phyloP scores from a whole-genome alignment of 148 eudicot species.

The Polygonum maritimum region DNA sequence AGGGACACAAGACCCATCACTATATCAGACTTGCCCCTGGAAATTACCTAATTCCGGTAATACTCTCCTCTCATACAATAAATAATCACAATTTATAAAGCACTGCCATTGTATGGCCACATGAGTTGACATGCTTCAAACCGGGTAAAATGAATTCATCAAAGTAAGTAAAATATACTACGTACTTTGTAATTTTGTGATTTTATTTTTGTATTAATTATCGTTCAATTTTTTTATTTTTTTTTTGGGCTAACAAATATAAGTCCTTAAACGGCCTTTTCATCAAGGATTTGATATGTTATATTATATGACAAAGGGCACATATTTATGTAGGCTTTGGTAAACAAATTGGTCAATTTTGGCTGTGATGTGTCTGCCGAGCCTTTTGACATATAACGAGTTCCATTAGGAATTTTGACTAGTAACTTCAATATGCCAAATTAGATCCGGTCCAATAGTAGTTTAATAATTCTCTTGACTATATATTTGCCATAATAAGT shows the following conservation, averaged over 20 bases:
- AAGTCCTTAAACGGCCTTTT: too few species aligned
- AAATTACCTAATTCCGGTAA: neutral
- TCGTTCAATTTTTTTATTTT: too few species aligned
- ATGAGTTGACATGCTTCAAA: neutral
- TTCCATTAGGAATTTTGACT: neutral
- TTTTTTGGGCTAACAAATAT: too few species aligned
- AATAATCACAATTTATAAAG: neutral
- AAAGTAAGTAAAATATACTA: too few species aligned
- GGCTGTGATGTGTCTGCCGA: too few species aligned
- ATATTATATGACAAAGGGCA: too few species aligned
- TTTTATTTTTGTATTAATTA: too few species aligned
- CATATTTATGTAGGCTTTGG: too few species aligned
- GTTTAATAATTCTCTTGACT: neutral
- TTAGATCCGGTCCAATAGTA: neutral
- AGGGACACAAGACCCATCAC: conserved; percentile 10
- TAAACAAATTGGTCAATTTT: too few species aligned
- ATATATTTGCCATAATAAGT: neutral
- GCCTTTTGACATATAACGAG: too few species aligned
- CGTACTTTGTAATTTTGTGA: too few species aligned
- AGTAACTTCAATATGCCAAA: neutral
- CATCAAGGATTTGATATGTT: too few species aligned
- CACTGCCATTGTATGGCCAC: neutral
- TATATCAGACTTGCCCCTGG: neutral
- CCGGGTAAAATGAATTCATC: neutral
- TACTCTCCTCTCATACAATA: neutral